phyloP scores from a whole-genome alignment of 164 flowering plant species.

The Protea cynaroides region DNA sequence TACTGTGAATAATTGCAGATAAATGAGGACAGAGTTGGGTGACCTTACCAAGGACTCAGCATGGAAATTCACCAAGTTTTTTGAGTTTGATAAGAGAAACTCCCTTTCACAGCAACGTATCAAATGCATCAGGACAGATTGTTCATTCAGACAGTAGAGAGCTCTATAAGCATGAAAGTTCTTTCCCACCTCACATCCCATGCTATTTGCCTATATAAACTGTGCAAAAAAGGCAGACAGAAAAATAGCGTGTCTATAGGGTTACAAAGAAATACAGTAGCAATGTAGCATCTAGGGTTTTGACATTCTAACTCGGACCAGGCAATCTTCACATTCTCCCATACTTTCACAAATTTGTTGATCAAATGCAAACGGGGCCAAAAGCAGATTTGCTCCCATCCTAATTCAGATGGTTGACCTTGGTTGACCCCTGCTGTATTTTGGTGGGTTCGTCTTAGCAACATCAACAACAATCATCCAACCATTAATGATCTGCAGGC shows the following conservation, averaged over 20 bases:
- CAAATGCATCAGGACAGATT: too few relatives aligned
- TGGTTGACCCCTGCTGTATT: constrained; percentile 36
- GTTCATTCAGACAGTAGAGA: neutral
- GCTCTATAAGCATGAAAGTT: neutral
- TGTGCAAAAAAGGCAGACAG: neutral
- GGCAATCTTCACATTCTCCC: constrained; percentile 17
- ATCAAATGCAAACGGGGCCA: neutral
- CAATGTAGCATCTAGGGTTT: neutral
- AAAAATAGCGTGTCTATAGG: too few relatives aligned
- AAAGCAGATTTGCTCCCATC: neutral
- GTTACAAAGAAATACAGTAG: neutral
- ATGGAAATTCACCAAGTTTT: too few relatives aligned
- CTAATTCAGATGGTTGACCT: constrained; percentile 13
- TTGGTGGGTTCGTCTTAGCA: constrained; percentile 68
- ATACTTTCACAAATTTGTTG: neutral
- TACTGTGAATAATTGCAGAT: too few relatives aligned
- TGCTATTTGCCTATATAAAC: neutral
- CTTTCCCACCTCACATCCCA: neutral
- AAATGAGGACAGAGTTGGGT: too few relatives aligned
- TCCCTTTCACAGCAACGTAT: too few relatives aligned
- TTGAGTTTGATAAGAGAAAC: too few relatives aligned
- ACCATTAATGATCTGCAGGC: constrained; percentile 85
- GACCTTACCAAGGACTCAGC: too few relatives aligned
- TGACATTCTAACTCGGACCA: constrained; percentile 16
- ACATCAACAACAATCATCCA: constrained; percentile 79